Evolutionary conservation across 768 basidiomycete species (phyloP).

Genomic region (Daedaleopsis sinensis): DNA sequence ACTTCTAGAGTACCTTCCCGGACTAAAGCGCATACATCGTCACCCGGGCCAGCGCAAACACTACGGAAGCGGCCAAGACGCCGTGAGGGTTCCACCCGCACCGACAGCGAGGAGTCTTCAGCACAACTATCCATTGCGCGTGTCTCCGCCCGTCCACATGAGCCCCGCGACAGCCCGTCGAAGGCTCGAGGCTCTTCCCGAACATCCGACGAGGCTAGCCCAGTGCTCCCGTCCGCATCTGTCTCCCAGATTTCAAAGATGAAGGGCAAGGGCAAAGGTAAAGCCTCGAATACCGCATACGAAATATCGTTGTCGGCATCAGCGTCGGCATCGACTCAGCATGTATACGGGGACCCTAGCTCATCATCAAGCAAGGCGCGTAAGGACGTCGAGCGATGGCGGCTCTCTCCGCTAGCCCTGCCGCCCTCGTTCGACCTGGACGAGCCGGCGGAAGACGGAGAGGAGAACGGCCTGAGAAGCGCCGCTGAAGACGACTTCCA

Average conservation of each 20-base stretch:
- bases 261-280: slow-evolving; percentile 8
- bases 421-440: background rate
- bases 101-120: background rate
- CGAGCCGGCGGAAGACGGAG: background rate
- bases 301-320: slow-evolving; percentile 4
- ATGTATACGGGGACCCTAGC: background rate
- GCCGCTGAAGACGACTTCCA: slow-evolving; percentile 29
- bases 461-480: slow-evolving; percentile 1
- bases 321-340: background rate
- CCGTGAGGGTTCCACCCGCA: slow-evolving; percentile 2
- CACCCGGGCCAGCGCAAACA: background rate
- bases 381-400: slow-evolving; percentile 7
- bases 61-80: background rate
- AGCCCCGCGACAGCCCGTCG: background rate
- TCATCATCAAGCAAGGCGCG: slow-evolving; percentile 8
- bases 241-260: slow-evolving; percentile 1
- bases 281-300: background rate
- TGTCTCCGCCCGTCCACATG: no score
- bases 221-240: background rate
- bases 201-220: background rate
- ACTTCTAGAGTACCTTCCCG: background rate
- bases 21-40: slow-evolving; percentile 5
- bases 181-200: background rate
- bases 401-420: slow-evolving; percentile 2
- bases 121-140: background rate